These are phyloP conservation scores for Saccharomyces paradoxus DNA, from an alignment of 805 yeast genomes.

Conservation along the genomic window DNA sequence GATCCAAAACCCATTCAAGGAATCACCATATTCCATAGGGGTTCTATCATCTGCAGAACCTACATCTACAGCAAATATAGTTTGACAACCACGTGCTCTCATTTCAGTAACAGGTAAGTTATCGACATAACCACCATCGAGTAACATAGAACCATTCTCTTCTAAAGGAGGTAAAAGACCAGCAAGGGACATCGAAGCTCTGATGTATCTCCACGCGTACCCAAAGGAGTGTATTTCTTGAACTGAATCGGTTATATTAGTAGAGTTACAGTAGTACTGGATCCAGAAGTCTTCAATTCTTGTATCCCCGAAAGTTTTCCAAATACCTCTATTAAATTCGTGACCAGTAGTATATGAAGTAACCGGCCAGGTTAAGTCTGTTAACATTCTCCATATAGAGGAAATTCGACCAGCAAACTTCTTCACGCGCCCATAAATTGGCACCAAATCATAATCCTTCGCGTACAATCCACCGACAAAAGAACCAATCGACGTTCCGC, in stretches of 20 bases:
- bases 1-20: slow-evolving; percentile 89
- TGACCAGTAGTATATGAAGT: slow-evolving; percentile 96
- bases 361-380: slow-evolving; percentile 86
- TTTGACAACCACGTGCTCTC: slow-evolving; percentile 80
- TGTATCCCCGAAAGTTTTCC: slow-evolving; percentile 89
- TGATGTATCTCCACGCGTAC: slow-evolving; percentile 87
- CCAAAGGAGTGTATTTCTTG: slow-evolving; percentile 94
- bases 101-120: slow-evolving; percentile 88
- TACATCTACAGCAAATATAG: slow-evolving; percentile 88
- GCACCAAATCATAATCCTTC: slow-evolving; percentile 81
- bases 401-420: slow-evolving; percentile 76
- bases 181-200: slow-evolving; percentile 96
- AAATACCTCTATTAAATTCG: slow-evolving; percentile 93
- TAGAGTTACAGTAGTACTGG: slow-evolving; percentile 78
- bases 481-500: slow-evolving; percentile 95
- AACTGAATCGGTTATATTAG: slow-evolving; percentile 87
- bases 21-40: slow-evolving; percentile 85
- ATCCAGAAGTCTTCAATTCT: slow-evolving; percentile 97
- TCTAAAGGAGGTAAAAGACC: slow-evolving; percentile 81
- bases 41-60: slow-evolving; percentile 91
- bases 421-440: slow-evolving; percentile 84
- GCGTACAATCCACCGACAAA: slow-evolving; percentile 95
- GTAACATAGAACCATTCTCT: slow-evolving; percentile 81
- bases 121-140: slow-evolving; percentile 95
- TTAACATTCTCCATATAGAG: slow-evolving; percentile 73